Conservation (phyloP, 108 stramenopile genomes). For the Phaeodactylum tricornutum region DNA sequence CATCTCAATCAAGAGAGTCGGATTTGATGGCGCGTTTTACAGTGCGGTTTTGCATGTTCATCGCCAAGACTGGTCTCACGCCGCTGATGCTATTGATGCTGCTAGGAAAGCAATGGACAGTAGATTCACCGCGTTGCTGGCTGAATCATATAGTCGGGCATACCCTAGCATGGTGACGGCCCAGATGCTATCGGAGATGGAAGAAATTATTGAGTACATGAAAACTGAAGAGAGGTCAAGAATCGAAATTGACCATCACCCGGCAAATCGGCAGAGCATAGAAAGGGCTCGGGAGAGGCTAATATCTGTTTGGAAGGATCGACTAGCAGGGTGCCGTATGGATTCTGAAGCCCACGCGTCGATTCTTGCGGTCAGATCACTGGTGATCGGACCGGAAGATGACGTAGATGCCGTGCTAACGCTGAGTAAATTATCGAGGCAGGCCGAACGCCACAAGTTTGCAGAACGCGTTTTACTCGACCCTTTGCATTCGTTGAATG, state of each 20-base stretch:
- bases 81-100: slow-evolving; percentile 70
- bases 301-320: slow-evolving; percentile 65
- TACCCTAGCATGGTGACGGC: slow-evolving; percentile 52
- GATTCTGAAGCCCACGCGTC: slow-evolving; percentile 83
- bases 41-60: slow-evolving; percentile 88
- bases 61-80: slow-evolving; percentile 63
- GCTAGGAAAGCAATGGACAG: slow-evolving; percentile 82
- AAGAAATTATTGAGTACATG: slow-evolving; percentile 87
- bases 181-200: slow-evolving; percentile 83
- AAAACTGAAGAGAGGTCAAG: slow-evolving; percentile 49
- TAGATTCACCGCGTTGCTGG: slow-evolving; percentile 87
- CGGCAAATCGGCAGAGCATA: slow-evolving; percentile 38
- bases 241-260: slow-evolving; percentile 29
- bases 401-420: slow-evolving; percentile 90
- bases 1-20: slow-evolving; percentile 17
- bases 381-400: slow-evolving; percentile 80
- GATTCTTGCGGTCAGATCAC: slow-evolving; percentile 84
- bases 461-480: slow-evolving; percentile 79
- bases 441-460: slow-evolving; percentile 72
- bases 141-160: slow-evolving; percentile 54
- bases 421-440: slow-evolving; percentile 83
- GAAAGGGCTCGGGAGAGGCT: slow-evolving; percentile 48
- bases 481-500: slow-evolving; percentile 53
- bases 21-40: slow-evolving; percentile 90
- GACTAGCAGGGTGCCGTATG: slow-evolving; percentile 76